These are phyloP conservation scores for Xylaria grammica DNA, from an alignment of 495 filamentous ascomycete genomes.

Conservation along the genomic window DNA sequence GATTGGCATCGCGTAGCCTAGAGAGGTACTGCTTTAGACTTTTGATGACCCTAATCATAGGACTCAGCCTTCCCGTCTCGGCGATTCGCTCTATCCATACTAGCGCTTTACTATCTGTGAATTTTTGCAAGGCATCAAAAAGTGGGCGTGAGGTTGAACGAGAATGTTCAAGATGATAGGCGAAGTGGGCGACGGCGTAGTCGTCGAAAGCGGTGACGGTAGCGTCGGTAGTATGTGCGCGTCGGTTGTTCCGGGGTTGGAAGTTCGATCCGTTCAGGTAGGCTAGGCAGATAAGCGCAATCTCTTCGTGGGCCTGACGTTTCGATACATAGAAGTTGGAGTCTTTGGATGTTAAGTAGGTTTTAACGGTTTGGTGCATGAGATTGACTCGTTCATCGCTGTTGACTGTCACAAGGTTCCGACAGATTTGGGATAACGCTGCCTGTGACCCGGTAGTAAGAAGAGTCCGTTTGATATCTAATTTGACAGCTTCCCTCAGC, in stretches of 20 bases:
- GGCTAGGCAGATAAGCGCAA: conserved; percentile 29
- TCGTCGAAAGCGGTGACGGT: conserved; percentile 18
- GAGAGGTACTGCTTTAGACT: conserved; percentile 27
- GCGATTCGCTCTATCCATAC: conserved; percentile 31
- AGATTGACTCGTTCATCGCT: conserved; percentile 24
- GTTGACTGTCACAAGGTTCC: conserved; percentile 30
- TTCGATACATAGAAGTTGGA: conserved; percentile 23
- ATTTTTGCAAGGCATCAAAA: conserved; percentile 21
- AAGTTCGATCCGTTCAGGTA: conserved; percentile 29
- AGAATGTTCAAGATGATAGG: conserved; percentile 31
- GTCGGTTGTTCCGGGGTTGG: conserved; percentile 22
- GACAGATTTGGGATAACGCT: conserved; percentile 26
- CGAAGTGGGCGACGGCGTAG: conserved; percentile 27
- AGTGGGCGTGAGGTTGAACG: conserved; percentile 22
- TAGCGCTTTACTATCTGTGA: conserved; percentile 26
- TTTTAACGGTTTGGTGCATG: conserved; percentile 34
- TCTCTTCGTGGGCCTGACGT: conserved; percentile 25
- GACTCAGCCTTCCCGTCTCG: conserved; percentile 20
- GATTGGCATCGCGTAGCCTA: conserved; percentile 12
- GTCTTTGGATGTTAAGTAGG: conserved; percentile 26
- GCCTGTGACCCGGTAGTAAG: conserved; percentile 16
- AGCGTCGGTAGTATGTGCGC: conserved; percentile 9
- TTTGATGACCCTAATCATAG: conserved; percentile 26
- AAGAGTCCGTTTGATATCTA: conserved; percentile 31
- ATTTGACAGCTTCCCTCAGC: conserved; percentile 25